Percentiles rank a stretch among this genome's conserved stretches.
Evolutionary conservation across 1,139 yeast species (phyloP).

Genomic region (Saccharomycopsis hybrid): DNA sequence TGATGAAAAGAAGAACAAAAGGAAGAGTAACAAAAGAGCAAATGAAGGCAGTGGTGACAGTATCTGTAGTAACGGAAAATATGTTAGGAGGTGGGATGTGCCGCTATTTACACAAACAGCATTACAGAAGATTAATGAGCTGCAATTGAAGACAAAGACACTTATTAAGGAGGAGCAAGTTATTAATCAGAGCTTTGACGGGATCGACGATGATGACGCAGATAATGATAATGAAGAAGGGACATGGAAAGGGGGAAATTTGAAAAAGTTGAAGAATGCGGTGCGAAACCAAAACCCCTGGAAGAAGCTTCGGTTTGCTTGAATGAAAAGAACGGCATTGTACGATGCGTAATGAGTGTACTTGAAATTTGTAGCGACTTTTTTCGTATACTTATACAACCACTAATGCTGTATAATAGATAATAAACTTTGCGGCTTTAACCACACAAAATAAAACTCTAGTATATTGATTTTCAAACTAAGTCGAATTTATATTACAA

Average conservation of each 20-base stretch:
- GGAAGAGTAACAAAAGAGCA: no score
- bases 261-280: background rate
- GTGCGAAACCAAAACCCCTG: background rate
- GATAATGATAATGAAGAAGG: background rate
- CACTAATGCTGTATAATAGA: no score
- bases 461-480: no score
- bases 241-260: background rate
- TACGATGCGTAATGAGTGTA: no score
- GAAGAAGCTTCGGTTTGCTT: background rate
- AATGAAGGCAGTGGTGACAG: no score
- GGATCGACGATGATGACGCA: background rate
- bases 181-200: conserved; percentile 4
- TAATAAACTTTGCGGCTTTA: no score
- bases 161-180: conserved; percentile 13
- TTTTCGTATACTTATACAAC: no score
- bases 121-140: conserved; percentile 32
- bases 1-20: conserved; percentile 2
- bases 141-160: conserved; percentile 23
- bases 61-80: no score
- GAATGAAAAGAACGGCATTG: no score
- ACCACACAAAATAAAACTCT: no score
- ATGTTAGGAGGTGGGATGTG: conserved; percentile 36
- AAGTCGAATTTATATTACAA: no score
- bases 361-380: no score
- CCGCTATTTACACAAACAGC: conserved; percentile 42